Evolutionary conservation across 805 yeast genomes (phyloP), one percentile per base, ranked within the genome.

Genomic region (Pichia kluyveri): DNA sequence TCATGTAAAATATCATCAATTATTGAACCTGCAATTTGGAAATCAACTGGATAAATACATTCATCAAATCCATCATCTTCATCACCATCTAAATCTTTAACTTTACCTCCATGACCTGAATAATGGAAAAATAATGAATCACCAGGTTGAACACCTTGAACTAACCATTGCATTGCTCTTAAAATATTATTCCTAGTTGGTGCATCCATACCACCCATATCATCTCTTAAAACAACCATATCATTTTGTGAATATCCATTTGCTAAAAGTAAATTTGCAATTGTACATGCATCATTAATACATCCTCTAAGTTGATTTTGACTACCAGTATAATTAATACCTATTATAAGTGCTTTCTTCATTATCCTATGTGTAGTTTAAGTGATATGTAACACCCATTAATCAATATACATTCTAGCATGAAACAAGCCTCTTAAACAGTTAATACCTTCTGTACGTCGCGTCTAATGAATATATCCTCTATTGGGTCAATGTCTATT

Each of bases 81-180:
- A 46, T 65, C 69, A 27, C 69, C 69, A 48, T 66, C 69, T 32
- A 67, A 59, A 61, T 86, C 95, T 42, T 69, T 65, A 5, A 80
- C 77, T 58, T 80, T 84, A 2, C 93, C 88, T 31, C 96, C 96
- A 60, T 87, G 96, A 8, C 96, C 93, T 0, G 93, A 83, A 60
- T 82, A 86, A 62, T 87, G 95, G 72, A 87, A 79, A 56, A 87
- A 81, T 44, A 86, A 64, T 9, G 88, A 77, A 65, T 86, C 95
- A 56, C 86, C 85, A 15, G 93, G 82, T 54, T 68, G 70, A 0
- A 95, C 93, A 52, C 72, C 83, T 19, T 69, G 69, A 19, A 83
- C 90, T 23, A 86, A 72, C 96, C 96, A 86, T 48, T 75, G 80
- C 85, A 85, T 83, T 3, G 89, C 96, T 40, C 81, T 71, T 19